Evolutionary conservation across 495 filamentous ascomycete species (phyloP), one percentile per base, ranked within the genome.

Genomic region (Daldinia vernicosa): DNA sequence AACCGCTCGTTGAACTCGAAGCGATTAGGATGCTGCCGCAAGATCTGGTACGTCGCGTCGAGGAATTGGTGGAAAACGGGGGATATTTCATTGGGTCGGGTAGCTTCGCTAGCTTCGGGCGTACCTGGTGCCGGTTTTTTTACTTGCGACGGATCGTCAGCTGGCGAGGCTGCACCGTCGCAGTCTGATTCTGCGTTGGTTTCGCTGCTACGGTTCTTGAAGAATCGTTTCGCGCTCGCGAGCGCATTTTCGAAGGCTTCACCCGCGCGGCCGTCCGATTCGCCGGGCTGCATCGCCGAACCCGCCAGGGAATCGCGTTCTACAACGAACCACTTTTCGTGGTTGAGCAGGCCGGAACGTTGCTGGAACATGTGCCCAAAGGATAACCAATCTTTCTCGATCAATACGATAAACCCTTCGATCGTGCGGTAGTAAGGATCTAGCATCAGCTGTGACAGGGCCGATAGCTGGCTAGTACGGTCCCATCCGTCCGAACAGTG

Each of bases 401-500:
- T 88, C 26, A 99, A 80, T 3, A 96, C 89, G 71, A 98, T 95
- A 78, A 98, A 99, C 26, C 95, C 95, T 66, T 98, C 94, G 55
- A 99, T 81, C 6, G 96, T 99, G 27, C 95, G 88, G 76, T 95
- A 98, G 77, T 97, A 98, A 0, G 95, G 95, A 75, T 99, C 95
- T 4, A 99, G 86, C 78, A 95, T 95, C 43, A 99, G 83, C 79
- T 99, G 94, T 67, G 93, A 90, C 50, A 99, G 80, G n/a, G 94
- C 93, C 76, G 95, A 95, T 27, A 99, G 86, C 80, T 99, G 95
- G 74, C 93, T 93, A 11, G 95, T 99, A 30, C 95, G 90, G 77
- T 99, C 95, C 95, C 95, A 99, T 19, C 95, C 95, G 80, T 99
- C 95, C 2, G 95, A 98, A 76, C 95, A 99, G 77, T 99, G 95